Evolutionary conservation across 2,329 filamentous ascomycete species (phyloP).

Genomic region (Aspergillus sp.): DNA sequence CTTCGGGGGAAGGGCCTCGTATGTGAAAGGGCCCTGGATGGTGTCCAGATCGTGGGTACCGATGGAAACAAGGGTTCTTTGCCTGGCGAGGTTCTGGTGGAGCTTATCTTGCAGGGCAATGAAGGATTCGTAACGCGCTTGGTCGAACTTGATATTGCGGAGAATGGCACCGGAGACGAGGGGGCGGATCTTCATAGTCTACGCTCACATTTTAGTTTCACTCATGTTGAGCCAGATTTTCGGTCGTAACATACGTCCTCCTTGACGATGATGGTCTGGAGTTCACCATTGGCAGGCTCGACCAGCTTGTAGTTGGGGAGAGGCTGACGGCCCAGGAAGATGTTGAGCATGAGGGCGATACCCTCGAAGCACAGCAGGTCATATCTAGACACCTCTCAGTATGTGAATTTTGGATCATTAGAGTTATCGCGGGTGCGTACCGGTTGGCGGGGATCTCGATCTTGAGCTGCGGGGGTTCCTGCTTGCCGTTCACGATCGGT

Average conservation of each 20-base stretch:
- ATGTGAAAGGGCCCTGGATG: conserved; percentile 90
- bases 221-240: conserved; percentile 3
- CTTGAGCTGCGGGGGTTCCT: conserved; percentile 90
- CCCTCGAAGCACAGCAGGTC: conserved; percentile 98
- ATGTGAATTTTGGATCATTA: conserved; percentile 6
- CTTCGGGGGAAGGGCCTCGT: conserved; percentile 87
- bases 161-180: conserved; percentile 88
- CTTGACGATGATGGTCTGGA: conserved; percentile 78
- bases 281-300: conserved; percentile 69
- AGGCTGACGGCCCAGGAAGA: conserved; percentile 77
- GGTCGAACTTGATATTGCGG: conserved; percentile 85
- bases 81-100: conserved; percentile 90
- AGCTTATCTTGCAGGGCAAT: conserved; percentile 97
- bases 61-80: conserved; percentile 92
- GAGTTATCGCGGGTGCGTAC: conserved; percentile 51
- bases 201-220: conserved; percentile 5
- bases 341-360: conserved; percentile 91
- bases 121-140: conserved; percentile 93
- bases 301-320: conserved; percentile 79
- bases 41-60: conserved; percentile 96
- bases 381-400: conserved; percentile 52
- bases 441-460: conserved; percentile 97
- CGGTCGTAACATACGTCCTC: conserved; percentile 53
- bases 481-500: conserved; percentile 72
- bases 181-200: conserved; percentile 77